Percentiles rank a stretch among this genome's conserved stretches.
Evolutionary conservation across 805 yeast genomes (phyloP).

Genomic region (Saturnispora halmiae): DNA sequence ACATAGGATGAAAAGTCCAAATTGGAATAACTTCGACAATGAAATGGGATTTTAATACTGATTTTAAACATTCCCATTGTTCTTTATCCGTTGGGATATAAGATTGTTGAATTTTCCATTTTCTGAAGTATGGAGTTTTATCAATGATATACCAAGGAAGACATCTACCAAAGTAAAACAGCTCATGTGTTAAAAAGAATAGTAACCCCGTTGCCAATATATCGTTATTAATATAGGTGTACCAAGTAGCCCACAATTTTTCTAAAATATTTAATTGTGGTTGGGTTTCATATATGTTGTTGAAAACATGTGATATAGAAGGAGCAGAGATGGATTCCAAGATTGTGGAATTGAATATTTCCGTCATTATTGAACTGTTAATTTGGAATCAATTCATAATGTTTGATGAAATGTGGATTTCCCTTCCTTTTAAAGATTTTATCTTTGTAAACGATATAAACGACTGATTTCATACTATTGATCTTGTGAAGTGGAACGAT

Average conservation of each 20-base stretch:
- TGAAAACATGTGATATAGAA: constrained; percentile 28
- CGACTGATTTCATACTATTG: constrained; percentile 1
- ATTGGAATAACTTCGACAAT: constrained; percentile 53
- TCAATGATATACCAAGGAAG: constrained; percentile 51
- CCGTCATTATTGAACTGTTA: constrained; percentile 20
- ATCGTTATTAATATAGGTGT: constrained; percentile 45
- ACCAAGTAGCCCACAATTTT: constrained; percentile 48
- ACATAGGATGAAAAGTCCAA: constrained; percentile 54
- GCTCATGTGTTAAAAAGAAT: constrained; percentile 45
- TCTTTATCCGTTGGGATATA: constrained; percentile 45
- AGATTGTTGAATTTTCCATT: constrained; percentile 46
- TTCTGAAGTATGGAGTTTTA: constrained; percentile 41
- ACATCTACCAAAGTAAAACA: constrained; percentile 52
- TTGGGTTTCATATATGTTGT: constrained; percentile 31
- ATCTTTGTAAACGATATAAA: constrained; percentile 2
- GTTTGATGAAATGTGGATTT: neutral
- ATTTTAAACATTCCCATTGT: constrained; percentile 54
- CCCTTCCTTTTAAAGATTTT: neutral
- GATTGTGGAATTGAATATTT: constrained; percentile 27
- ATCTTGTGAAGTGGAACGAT: constrained; percentile 1
- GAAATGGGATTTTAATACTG: constrained; percentile 48
- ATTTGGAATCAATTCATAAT: neutral
- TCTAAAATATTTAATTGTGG: constrained; percentile 37
- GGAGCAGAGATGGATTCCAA: constrained; percentile 20
- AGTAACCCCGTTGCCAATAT: constrained; percentile 49